Evolutionary conservation across 2,329 filamentous ascomycete species (phyloP).

Genomic region (Eutypella sp.): DNA sequence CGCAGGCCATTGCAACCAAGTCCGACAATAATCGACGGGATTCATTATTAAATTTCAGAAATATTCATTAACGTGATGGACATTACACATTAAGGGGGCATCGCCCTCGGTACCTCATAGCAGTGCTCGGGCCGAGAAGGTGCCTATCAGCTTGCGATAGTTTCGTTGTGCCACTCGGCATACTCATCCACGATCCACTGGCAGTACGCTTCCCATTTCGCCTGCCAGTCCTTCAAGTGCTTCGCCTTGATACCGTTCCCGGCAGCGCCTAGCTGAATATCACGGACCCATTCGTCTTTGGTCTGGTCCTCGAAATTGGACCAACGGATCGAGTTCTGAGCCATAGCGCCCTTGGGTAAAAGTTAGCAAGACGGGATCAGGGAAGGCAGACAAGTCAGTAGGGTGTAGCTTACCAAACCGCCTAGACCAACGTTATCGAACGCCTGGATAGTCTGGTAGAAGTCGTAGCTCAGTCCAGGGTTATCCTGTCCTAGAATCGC

Average conservation of each 20-base stretch:
- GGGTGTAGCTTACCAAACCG: slow-evolving; percentile 25
- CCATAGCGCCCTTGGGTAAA: slow-evolving; percentile 6
- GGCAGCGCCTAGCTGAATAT: slow-evolving; percentile 36
- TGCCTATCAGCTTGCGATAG: slow-evolving; percentile 1
- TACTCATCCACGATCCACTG: slow-evolving; percentile 59
- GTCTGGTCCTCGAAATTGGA: slow-evolving; percentile 10
- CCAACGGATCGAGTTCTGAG: slow-evolving; percentile 11
- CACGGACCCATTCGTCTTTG: slow-evolving; percentile 56
- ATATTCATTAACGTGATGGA: slow-evolving; percentile 2
- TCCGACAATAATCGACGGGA: too few species aligned
- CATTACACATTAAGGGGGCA: slow-evolving; percentile 5
- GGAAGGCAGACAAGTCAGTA: neutral
- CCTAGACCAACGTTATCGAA: slow-evolving; percentile 60
- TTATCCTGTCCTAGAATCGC: slow-evolving; percentile 57
- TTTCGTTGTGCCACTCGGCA: slow-evolving; percentile 5
- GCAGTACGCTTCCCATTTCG: slow-evolving; percentile 60
- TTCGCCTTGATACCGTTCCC: slow-evolving; percentile 52
- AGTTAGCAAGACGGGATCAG: slow-evolving; percentile 19
- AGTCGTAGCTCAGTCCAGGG: slow-evolving; percentile 61
- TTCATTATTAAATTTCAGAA: neutral
- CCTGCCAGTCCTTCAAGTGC: slow-evolving; percentile 54
- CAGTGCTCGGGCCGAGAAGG: too few species aligned
- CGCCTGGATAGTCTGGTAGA: slow-evolving; percentile 63
- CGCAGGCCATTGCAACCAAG: too few species aligned
- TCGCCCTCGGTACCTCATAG: too few species aligned